phyloP scores from a whole-genome alignment of 345 rosid species.

The Lepidium africanum region DNA sequence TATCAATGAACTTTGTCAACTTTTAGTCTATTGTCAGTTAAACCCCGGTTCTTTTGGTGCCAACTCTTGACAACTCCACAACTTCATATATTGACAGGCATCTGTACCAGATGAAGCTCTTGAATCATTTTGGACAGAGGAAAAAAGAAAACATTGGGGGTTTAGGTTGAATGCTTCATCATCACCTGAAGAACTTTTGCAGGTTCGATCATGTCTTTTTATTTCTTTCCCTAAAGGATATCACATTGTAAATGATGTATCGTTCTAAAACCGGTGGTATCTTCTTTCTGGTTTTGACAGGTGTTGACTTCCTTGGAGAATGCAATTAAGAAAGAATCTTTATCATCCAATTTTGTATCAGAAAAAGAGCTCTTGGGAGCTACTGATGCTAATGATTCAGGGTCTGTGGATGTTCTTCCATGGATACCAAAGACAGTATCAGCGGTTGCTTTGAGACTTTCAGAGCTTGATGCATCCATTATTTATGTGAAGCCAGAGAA shows the following conservation, averaged over 20 bases:
- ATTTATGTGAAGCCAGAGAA: slow-evolving; percentile 49
- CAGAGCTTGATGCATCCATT: slow-evolving; percentile 68
- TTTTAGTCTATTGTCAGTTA: background rate
- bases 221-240: background rate
- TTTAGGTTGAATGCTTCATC: slow-evolving; percentile 49
- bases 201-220: slow-evolving; percentile 37
- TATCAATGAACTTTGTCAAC: background rate
- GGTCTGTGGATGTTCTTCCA: slow-evolving; percentile 61
- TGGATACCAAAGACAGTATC: slow-evolving; percentile 91
- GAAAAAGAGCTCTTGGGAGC: slow-evolving; percentile 64
- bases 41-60: background rate
- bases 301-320: slow-evolving; percentile 62
- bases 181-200: slow-evolving; percentile 60
- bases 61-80: slow-evolving; percentile 6
- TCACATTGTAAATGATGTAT: background rate
- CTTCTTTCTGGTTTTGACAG: slow-evolving; percentile 34
- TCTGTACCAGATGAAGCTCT: slow-evolving; percentile 73
- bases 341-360: slow-evolving; percentile 53
- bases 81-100: slow-evolving; percentile 38
- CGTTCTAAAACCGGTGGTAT: background rate
- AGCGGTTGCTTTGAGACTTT: slow-evolving; percentile 83
- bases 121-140: slow-evolving; percentile 67
- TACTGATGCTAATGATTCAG: slow-evolving; percentile 26
- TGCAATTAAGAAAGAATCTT: slow-evolving; percentile 56
- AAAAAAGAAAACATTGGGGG: slow-evolving; percentile 47